Conservation (phyloP, 768 basidiomycete species). For the Hydnomerulius pinastri region DNA sequence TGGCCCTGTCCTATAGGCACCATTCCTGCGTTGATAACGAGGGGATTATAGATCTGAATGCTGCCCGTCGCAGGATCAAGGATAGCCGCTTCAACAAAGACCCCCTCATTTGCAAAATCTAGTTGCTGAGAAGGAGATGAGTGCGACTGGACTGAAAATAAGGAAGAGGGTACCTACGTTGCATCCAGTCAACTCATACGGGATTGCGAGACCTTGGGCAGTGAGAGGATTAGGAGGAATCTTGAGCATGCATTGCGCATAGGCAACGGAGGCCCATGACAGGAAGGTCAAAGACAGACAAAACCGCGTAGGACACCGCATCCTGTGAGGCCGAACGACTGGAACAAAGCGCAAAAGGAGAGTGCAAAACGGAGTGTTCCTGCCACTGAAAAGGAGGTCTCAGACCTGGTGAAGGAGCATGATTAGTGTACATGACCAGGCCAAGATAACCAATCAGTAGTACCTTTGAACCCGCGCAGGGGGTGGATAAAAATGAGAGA, state of each 20-base stretch:
- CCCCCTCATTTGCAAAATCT: constrained; percentile 25
- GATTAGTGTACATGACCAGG: not conserved
- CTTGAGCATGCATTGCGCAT: constrained; percentile 25
- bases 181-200: constrained; percentile 28
- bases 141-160: not conserved
- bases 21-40: constrained; percentile 33
- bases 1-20: constrained; percentile 10
- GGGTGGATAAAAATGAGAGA: not conserved
- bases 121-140: constrained; percentile 21
- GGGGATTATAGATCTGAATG: constrained; percentile 29
- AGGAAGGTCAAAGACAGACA: constrained; percentile 17
- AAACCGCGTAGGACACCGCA: constrained; percentile 8
- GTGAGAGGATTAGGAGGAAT: constrained; percentile 24
- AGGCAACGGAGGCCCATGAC: constrained; percentile 11
- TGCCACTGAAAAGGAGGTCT: constrained; percentile 22
- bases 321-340: constrained; percentile 3
- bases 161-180: constrained; percentile 15
- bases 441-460: not conserved
- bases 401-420: constrained; percentile 16
- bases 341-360: not conserved
- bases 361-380: constrained; percentile 19
- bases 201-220: constrained; percentile 27
- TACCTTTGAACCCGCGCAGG: not conserved
- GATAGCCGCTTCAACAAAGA: constrained; percentile 30
- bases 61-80: constrained; percentile 28